Evolutionary conservation across 441 rosid species (phyloP).

Genomic region (Croton laevigatus): DNA sequence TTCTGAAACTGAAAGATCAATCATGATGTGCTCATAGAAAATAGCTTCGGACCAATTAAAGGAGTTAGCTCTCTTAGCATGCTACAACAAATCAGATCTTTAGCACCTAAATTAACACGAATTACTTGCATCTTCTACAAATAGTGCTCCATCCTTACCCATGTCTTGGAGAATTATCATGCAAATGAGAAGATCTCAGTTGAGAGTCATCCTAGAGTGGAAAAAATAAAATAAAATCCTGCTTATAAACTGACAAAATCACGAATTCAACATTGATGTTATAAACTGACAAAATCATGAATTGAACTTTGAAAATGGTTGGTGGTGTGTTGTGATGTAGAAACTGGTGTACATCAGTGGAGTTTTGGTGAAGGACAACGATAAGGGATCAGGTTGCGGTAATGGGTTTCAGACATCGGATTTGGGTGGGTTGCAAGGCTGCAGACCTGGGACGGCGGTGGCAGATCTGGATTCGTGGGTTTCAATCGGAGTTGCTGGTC

Average conservation of each 20-base stretch:
- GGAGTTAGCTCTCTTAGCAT: not conserved
- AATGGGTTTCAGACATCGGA: too few relatives aligned
- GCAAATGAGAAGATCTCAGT: conserved; percentile 58
- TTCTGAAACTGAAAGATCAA: not conserved
- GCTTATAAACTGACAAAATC: not conserved
- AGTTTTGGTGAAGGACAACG: too few relatives aligned
- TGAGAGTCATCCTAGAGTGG: conserved; percentile 58
- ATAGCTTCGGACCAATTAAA: not conserved
- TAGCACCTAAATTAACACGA: not conserved
- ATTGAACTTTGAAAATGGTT: too few relatives aligned
- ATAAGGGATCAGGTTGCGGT: too few relatives aligned
- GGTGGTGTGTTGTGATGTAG: too few relatives aligned
- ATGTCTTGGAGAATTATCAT: conserved; percentile 54
- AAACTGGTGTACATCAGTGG: too few relatives aligned
- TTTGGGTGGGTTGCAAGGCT: too few relatives aligned
- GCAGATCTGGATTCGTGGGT: too few relatives aligned
- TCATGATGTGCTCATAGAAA: not conserved
- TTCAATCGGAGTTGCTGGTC: too few relatives aligned
- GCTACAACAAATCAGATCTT: not conserved
- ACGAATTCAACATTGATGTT: not conserved
- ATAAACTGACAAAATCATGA: too few relatives aligned
- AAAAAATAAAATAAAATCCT: conserved; percentile 2
- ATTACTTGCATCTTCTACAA: not conserved
- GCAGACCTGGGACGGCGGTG: too few relatives aligned
- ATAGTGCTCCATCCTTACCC: conserved; percentile 23